These are phyloP conservation scores for Exophiala viscosa DNA, from an alignment of 2,329 filamentous ascomycete genomes.

Conservation along the genomic window DNA sequence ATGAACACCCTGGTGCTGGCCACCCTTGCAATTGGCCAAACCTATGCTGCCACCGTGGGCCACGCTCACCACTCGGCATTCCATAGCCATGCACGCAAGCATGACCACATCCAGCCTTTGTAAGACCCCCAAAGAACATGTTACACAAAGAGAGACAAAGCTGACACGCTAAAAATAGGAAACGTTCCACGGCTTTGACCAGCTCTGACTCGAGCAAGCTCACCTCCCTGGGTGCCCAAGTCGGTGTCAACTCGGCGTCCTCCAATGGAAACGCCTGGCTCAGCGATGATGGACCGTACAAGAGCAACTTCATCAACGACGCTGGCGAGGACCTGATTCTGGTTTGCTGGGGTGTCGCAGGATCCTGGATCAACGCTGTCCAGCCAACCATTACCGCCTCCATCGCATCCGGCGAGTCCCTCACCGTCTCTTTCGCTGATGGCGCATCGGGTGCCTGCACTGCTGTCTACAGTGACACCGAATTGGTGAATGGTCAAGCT, in stretches of 20 bases:
- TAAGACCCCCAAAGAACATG: conserved; percentile 1
- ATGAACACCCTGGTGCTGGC: conserved; percentile 27
- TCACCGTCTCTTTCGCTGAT: conserved; percentile 25
- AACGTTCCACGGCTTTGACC: conserved; percentile 22
- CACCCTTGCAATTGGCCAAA: conserved; percentile 27
- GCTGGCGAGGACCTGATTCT: conserved; percentile 27
- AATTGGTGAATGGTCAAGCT: conserved; percentile 26
- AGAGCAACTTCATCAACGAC: conserved; percentile 26
- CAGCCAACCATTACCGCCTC: conserved; percentile 27
- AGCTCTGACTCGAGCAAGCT: conserved; percentile 18
- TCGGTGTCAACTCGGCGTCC: conserved; percentile 23
- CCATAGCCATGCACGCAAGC: conserved; percentile 23
- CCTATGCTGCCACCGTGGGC: conserved; percentile 22
- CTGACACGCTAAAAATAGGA: conserved; percentile 17
- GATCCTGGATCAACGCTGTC: conserved; percentile 28
- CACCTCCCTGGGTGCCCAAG: conserved; percentile 16
- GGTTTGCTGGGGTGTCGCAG: conserved; percentile 26
- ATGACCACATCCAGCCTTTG: conserved; percentile 17
- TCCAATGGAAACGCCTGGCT: conserved; percentile 22
- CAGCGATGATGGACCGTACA: conserved; percentile 22
- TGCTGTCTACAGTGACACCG: conserved; percentile 24
- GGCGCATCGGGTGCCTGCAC: conserved; percentile 26
- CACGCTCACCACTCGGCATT: conserved; percentile 16
- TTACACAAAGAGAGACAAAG: conserved; percentile 6
- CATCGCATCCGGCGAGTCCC: conserved; percentile 10